Evolutionary conservation across 129 eudicot genomes (phyloP).

Genomic region (Daucus carota): DH1_v3.0 NC_030386.2:23009501-23010000

Average conservation of each 20-base stretch:
- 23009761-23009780: slow-evolving; percentile 4
- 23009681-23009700: background rate
- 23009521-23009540: too few species aligned
- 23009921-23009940: background rate
- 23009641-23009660: background rate
- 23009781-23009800: background rate
- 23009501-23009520: too few species aligned
- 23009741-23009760: background rate
- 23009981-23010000: background rate
- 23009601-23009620: background rate
- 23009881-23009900: background rate
- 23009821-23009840: background rate
- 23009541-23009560: too few species aligned
- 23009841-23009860: background rate
- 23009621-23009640: background rate
- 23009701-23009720: background rate
- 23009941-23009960: background rate
- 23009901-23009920: background rate
- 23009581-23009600: background rate
- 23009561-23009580: background rate
- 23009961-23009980: background rate
- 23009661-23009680: background rate
- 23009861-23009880: background rate
- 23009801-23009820: background rate
- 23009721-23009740: background rate